These are phyloP conservation scores for Microcera coccophila DNA, from an alignment of 2,329 filamentous ascomycete genomes.

Conservation along the genomic window DNA sequence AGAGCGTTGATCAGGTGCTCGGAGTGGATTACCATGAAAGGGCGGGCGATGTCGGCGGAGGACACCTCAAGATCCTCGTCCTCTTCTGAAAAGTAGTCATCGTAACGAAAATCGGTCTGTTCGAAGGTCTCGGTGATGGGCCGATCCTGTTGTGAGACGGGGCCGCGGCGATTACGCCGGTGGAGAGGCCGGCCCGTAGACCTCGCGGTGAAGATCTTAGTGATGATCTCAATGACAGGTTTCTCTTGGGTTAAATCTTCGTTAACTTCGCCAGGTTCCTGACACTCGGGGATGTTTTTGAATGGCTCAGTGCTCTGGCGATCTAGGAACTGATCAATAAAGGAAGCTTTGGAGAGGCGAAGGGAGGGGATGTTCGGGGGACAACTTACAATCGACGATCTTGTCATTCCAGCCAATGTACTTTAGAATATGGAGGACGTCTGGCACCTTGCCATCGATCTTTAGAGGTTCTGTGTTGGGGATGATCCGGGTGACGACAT, in stretches of 20 bases:
- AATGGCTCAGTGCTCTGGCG: conserved; percentile 38
- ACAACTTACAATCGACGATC: conserved; percentile 35
- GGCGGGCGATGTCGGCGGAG: conserved; percentile 29
- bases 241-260: conserved; percentile 18
- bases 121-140: conserved; percentile 30
- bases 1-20: conserved; percentile 45
- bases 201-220: conserved; percentile 31
- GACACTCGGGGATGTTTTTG: conserved; percentile 29
- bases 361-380: neutral
- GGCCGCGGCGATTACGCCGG: conserved; percentile 7
- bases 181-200: conserved; percentile 4
- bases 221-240: conserved; percentile 43
- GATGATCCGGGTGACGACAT: conserved; percentile 6
- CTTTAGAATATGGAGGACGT: conserved; percentile 41
- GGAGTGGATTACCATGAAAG: conserved; percentile 44
- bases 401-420: conserved; percentile 34
- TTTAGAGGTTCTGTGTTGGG: conserved; percentile 15
- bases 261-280: conserved; percentile 20
- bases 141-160: conserved; percentile 17
- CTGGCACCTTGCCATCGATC: conserved; percentile 36
- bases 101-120: conserved; percentile 21
- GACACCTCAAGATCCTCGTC: conserved; percentile 23
- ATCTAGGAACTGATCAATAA: conserved; percentile 23
- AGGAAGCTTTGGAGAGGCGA: conserved; percentile 8
- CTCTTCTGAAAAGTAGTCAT: conserved; percentile 25